Conservation (phyloP, 2,329 filamentous ascomycete species). For the Aspergillus quadrilineatus region DNA sequence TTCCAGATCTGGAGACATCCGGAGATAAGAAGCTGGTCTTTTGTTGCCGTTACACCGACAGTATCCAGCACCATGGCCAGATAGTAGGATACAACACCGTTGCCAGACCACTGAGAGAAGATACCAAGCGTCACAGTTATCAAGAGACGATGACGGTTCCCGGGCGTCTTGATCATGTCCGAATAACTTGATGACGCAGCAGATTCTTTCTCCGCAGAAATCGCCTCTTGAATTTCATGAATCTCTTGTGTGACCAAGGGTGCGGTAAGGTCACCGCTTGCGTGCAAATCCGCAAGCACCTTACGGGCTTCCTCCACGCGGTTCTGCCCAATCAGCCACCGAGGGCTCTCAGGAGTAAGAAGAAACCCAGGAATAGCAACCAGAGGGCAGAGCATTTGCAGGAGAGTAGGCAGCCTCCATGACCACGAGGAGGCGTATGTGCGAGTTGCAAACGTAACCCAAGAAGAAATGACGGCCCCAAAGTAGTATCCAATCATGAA, state of each 20-base stretch:
- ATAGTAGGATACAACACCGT: slow-evolving; percentile 27
- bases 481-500: slow-evolving; percentile 40
- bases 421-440: slow-evolving; percentile 21
- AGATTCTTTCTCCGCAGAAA: slow-evolving; percentile 19
- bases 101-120: slow-evolving; percentile 27
- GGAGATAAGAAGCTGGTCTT: slow-evolving; percentile 19
- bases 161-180: slow-evolving; percentile 20
- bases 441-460: slow-evolving; percentile 27
- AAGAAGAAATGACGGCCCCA: slow-evolving; percentile 28
- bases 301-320: slow-evolving; percentile 19
- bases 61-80: slow-evolving; percentile 17
- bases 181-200: slow-evolving; percentile 16
- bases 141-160: slow-evolving; percentile 15
- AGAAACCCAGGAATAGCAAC: slow-evolving; percentile 21
- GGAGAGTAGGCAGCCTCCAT: slow-evolving; percentile 26
- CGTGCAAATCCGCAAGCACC: slow-evolving; percentile 22
- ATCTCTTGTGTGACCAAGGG: slow-evolving; percentile 22
- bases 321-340: slow-evolving; percentile 22
- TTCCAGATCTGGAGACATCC: slow-evolving; percentile 27
- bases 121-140: slow-evolving; percentile 18
- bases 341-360: slow-evolving; percentile 23
- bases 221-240: slow-evolving; percentile 19
- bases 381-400: slow-evolving; percentile 20
- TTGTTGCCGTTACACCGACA: slow-evolving; percentile 21
- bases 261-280: slow-evolving; percentile 19